Evolutionary conservation across 163 green algal species (phyloP).

Genomic region (Volvox carteri): DNA sequence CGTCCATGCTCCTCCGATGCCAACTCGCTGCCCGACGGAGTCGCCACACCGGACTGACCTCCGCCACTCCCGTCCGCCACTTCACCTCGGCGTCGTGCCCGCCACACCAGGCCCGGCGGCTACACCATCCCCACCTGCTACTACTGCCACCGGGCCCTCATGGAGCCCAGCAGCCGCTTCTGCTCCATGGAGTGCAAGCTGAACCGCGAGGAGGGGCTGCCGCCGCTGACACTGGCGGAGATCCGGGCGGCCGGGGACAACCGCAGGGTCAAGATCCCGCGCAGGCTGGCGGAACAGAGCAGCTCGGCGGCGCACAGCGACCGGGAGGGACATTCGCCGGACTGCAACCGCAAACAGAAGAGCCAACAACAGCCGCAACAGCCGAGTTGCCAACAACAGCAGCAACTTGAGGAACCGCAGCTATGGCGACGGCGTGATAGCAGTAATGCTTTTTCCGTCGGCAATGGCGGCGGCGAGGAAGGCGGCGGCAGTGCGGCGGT

Average conservation of each 20-base stretch:
- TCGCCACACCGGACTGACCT: no score
- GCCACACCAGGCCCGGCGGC: no score
- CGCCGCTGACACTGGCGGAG: neutral
- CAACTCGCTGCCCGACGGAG: no score
- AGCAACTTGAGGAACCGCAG: no score
- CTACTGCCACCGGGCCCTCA: constrained; percentile 41
- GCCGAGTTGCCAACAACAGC: neutral
- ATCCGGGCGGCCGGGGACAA: neutral
- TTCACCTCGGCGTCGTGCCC: no score
- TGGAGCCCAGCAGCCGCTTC: constrained; percentile 25
- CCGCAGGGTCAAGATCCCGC: constrained; percentile 34
- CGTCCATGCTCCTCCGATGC: no score
- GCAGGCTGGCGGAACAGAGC: neutral
- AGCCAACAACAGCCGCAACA: neutral
- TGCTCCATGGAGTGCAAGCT: constrained; percentile 58
- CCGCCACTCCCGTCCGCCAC: no score
- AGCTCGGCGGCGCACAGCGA: neutral
- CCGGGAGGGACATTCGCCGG: neutral
- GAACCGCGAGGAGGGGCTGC: constrained; percentile 19
- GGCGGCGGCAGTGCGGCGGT: neutral
- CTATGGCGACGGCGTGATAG: no score
- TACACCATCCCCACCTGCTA: neutral
- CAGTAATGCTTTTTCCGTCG: no score
- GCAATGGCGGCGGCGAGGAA: neutral
- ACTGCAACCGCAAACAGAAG: neutral